phyloP scores from a whole-genome alignment of 225 moss, liverwort and hornwort genomes.

The Sphagnum contortum region DNA sequence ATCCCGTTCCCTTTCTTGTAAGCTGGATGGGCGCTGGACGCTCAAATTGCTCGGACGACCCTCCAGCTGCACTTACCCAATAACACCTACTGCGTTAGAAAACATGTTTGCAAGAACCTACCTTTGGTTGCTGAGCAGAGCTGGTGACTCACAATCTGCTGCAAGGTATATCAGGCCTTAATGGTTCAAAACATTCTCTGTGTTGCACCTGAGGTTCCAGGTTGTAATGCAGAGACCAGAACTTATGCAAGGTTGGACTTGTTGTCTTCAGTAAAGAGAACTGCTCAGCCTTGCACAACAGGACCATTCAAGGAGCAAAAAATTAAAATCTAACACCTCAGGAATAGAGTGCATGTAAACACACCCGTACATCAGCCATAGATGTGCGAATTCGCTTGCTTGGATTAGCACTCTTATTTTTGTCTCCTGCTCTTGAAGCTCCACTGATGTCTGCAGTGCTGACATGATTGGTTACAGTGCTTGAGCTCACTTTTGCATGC shows the following conservation, averaged over 20 bases:
- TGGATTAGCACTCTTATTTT: slow-evolving; percentile 46
- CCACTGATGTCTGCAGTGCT: slow-evolving; percentile 44
- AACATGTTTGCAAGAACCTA: background rate
- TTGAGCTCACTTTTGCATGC: slow-evolving; percentile 12
- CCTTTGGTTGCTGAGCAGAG: too few species aligned
- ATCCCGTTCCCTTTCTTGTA: slow-evolving; percentile 82
- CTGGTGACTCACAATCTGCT: too few species aligned
- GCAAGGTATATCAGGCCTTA: too few species aligned
- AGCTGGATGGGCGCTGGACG: slow-evolving; percentile 66
- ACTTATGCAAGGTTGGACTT: too few species aligned
- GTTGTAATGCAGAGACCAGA: too few species aligned
- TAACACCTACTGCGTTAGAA: background rate
- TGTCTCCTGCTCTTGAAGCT: slow-evolving; percentile 41
- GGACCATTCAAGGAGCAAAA: too few species aligned
- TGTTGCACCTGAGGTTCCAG: too few species aligned
- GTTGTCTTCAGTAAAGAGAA: too few species aligned
- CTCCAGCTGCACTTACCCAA: slow-evolving; percentile 47
- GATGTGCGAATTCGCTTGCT: slow-evolving; percentile 96
- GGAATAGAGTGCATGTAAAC: background rate
- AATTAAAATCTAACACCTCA: too few species aligned
- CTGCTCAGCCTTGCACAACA: too few species aligned
- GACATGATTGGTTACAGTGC: slow-evolving; percentile 31
- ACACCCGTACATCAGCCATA: slow-evolving; percentile 85
- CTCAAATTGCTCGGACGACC: slow-evolving; percentile 73
- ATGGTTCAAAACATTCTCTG: too few species aligned